phyloP scores from a whole-genome alignment of 1,284 basidiomycete genomes.

The Coniferiporia sulphurascens region DNA sequence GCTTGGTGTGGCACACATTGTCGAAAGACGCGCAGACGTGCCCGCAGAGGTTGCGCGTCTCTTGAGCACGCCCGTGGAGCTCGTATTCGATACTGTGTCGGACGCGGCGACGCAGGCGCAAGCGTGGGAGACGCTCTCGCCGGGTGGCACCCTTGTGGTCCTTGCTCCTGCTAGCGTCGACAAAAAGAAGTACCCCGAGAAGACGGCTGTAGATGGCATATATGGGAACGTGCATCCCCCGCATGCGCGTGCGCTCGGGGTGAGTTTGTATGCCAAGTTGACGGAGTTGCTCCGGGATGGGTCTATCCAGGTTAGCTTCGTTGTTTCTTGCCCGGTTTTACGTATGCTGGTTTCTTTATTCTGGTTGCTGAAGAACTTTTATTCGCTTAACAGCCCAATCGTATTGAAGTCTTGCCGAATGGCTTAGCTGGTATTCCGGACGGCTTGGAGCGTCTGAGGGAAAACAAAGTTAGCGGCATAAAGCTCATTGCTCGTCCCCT shows the following conservation, averaged over 20 bases:
- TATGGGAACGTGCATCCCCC: too few relatives aligned
- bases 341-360: too few relatives aligned
- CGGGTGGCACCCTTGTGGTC: slow-evolving; percentile 18
- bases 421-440: slow-evolving; percentile 41
- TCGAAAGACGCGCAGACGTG: slow-evolving; percentile 39
- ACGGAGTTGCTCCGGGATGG: slow-evolving; percentile 5
- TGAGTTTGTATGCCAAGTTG: slow-evolving; percentile 10
- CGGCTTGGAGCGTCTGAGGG: slow-evolving; percentile 39
- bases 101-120: slow-evolving; percentile 13
- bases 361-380: slow-evolving; percentile 15
- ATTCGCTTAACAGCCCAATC: slow-evolving; percentile 30
- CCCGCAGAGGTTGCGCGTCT: slow-evolving; percentile 27
- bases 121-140: slow-evolving; percentile 20
- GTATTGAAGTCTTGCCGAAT: slow-evolving; percentile 38
- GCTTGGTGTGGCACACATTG: slow-evolving; percentile 48
- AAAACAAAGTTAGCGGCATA: slow-evolving; percentile 38
- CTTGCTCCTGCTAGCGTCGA: background rate
- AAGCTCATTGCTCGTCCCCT: slow-evolving; percentile 47
- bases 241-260: slow-evolving; percentile 7
- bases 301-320: slow-evolving; percentile 5
- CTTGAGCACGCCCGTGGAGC: slow-evolving; percentile 26
- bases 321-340: background rate
- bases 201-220: slow-evolving; percentile 1
- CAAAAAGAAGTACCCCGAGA: slow-evolving; percentile 2
- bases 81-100: slow-evolving; percentile 36